These are phyloP conservation scores for Phytophthora pluvialis DNA, from an alignment of 352 stramenopile species.

Conservation along the genomic window DNA sequence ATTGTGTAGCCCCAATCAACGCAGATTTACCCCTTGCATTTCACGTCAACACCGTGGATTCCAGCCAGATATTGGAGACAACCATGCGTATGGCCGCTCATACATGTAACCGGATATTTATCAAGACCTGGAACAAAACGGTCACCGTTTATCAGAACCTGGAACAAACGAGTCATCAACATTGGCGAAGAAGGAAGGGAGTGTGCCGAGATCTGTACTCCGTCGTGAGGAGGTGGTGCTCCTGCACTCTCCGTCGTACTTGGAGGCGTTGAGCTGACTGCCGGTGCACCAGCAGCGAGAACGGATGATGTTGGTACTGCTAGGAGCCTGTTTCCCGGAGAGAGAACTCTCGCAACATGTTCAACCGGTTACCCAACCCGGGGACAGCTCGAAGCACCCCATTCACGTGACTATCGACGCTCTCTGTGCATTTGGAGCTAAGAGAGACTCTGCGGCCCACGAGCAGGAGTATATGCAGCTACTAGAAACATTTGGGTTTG, in stretches of 20 bases:
- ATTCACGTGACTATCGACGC: conserved; percentile 27
- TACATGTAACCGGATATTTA: no score
- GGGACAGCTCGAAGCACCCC: conserved; percentile 42
- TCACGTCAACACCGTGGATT: background rate
- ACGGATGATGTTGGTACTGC: conserved; percentile 50
- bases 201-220: background rate
- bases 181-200: background rate
- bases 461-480: background rate
- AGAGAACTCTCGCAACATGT: conserved; percentile 27
- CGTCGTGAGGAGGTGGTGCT: conserved; percentile 5
- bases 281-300: conserved; percentile 50
- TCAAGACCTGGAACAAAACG: no score
- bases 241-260: conserved; percentile 23
- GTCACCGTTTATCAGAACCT: no score
- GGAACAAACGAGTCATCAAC: no score
- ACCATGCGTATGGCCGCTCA: no score
- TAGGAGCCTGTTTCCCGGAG: conserved; percentile 26
- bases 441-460: background rate
- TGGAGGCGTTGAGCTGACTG: conserved; percentile 35
- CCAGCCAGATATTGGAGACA: conserved; percentile 4
- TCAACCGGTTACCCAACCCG: conserved; percentile 45
- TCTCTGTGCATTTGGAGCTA: conserved; percentile 9
- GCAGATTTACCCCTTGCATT: background rate
- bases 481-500: conserved; percentile 52
- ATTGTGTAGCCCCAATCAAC: background rate